Evolutionary conservation across 768 basidiomycete genomes (phyloP), one percentile per base, ranked within the genome.

Genomic region (Tephrocybe sp.): DNA sequence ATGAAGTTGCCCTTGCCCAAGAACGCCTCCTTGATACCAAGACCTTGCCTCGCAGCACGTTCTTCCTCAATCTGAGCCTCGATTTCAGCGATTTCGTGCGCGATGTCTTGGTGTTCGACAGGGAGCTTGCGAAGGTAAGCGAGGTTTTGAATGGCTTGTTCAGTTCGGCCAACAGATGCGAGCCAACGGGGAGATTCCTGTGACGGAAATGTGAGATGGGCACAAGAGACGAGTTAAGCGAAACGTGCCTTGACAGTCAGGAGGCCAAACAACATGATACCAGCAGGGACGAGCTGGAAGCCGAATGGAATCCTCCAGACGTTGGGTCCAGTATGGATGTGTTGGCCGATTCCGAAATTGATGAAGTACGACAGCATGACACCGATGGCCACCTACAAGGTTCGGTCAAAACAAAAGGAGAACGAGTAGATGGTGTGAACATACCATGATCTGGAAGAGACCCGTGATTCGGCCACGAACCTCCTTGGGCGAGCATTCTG

Each of bases 311-410:
- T 79, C 43, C 79, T 73, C 88, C 88, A 89, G 13, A 88, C 66
- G 4, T 69, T 69, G 2, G 70, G 62, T 15, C 77, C 75, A 3
- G 66, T 60, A 4, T 63, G 45, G 56, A 83, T 69, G 57, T 86
- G 78, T 30, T 80, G 55, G 22, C 77, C 73, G 41, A 87, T 76
- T 6, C 84, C 87, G 39, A 74, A 78, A 59, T 91, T 88, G 57
- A 89, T 74, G 64, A 88, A 90, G 65, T 90, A 91, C 0, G 85
- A 88, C 50, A 93, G 72, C 83, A 91, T 91, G 53, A 90, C 90
- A 45, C 91, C 91, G 42, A 81, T 72, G 19, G 89, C 87, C 18
- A 89, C 73, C 73, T 76, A 50, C 2, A 5, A 29, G 13, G 12
- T 4, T 12, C 12, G 4, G 9, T 34, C 24, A 52, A 15, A 27